Conservation (phyloP, 2,329 filamentous ascomycete genomes). For the Fusarium falciforme region DNA sequence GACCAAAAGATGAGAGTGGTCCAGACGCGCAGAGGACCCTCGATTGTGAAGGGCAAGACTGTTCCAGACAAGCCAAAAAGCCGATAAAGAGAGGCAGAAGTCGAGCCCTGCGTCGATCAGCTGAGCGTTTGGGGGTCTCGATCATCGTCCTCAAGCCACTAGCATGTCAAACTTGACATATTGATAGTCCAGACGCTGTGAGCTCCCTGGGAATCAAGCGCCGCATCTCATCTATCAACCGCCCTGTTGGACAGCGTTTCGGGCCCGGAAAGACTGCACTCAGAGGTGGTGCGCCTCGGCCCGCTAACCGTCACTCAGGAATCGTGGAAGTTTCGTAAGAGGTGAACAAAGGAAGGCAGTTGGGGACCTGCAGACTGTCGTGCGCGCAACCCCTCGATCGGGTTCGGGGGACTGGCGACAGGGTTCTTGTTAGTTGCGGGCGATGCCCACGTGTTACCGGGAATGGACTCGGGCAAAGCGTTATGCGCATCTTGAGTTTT, state of each 20-base stretch:
- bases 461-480: background rate
- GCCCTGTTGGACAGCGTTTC: background rate
- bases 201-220: background rate
- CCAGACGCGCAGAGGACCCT: constrained; percentile 8
- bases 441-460: background rate
- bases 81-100: background rate
- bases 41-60: background rate
- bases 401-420: background rate
- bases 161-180: background rate
- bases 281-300: background rate
- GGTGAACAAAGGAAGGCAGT: background rate
- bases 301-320: background rate
- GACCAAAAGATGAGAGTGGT: background rate
- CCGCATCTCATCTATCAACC: background rate
- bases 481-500: background rate
- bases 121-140: background rate
- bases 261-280: background rate
- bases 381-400: background rate
- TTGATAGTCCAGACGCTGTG: background rate
- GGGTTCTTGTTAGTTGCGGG: background rate
- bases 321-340: background rate
- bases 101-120: background rate
- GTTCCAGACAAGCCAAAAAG: background rate
- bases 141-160: background rate
- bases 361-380: background rate